Evolutionary conservation across 306 rosid genomes (phyloP).

Genomic region (Vachellia collinsii): DNA sequence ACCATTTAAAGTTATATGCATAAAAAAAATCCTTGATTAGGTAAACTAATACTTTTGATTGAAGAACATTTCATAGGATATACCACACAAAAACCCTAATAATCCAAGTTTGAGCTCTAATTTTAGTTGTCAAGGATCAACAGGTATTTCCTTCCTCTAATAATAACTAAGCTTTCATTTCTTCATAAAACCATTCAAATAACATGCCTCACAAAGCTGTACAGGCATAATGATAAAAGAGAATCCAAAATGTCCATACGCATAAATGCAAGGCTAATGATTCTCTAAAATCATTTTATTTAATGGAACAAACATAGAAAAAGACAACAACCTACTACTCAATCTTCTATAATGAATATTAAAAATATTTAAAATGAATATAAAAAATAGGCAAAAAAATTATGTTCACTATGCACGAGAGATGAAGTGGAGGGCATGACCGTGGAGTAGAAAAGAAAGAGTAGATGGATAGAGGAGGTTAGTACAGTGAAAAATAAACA

Average conservation of each 20-base stretch:
- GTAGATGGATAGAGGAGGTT: too few species aligned
- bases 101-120: not conserved
- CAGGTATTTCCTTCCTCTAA: not conserved
- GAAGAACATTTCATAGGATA: not conserved
- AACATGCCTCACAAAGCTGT: not conserved
- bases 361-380: too few species aligned
- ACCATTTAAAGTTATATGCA: not conserved
- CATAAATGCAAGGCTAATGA: not conserved
- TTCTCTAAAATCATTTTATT: not conserved
- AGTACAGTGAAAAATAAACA: too few species aligned
- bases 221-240: not conserved
- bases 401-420: too few species aligned
- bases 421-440: too few species aligned
- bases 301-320: not conserved
- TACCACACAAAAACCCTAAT: not conserved
- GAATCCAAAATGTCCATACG: not conserved
- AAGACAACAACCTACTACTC: not conserved
- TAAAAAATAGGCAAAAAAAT: too few species aligned
- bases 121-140: not conserved
- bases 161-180: not conserved
- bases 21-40: not conserved
- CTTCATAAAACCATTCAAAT: not conserved
- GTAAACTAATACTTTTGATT: not conserved
- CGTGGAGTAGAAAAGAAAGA: too few species aligned
- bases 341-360: too few species aligned